Conservation (phyloP, 2,329 filamentous ascomycete species). For the Claviceps pazoutovae region DNA sequence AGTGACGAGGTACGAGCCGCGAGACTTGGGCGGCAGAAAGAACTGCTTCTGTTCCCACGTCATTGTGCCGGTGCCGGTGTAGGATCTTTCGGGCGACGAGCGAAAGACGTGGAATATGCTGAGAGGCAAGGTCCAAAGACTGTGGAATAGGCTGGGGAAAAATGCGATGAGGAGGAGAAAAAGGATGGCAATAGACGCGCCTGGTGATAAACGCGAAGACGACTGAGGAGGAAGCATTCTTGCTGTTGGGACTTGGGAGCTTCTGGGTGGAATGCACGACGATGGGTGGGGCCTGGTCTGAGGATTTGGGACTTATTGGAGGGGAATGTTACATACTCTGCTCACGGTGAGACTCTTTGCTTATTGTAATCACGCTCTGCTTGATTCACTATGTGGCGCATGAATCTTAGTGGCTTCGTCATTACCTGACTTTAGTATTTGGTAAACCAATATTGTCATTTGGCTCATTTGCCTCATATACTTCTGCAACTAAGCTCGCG, state of each 20-base stretch:
- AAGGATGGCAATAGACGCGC: slow-evolving; percentile 31
- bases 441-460: too few relatives aligned
- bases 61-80: slow-evolving; percentile 29
- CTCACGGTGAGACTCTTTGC: too few relatives aligned
- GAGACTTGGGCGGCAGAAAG: slow-evolving; percentile 58
- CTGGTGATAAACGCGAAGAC: slow-evolving; percentile 18
- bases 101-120: slow-evolving; percentile 22
- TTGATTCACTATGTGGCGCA: not conserved
- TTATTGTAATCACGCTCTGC: not conserved
- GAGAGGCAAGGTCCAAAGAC: slow-evolving; percentile 35
- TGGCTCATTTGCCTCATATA: too few relatives aligned
- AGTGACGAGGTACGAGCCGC: slow-evolving; percentile 84
- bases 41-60: slow-evolving; percentile 81
- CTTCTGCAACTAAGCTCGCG: too few relatives aligned
- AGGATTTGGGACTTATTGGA: not conserved
- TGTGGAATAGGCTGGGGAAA: slow-evolving; percentile 40
- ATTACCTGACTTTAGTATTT: too few relatives aligned
- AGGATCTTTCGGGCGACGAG: slow-evolving; percentile 13
- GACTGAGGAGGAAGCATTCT: slow-evolving; percentile 3
- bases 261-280: slow-evolving; percentile 2
- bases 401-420: not conserved
- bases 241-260: not conserved
- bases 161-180: slow-evolving; percentile 35
- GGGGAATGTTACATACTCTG: not conserved
- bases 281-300: slow-evolving; percentile 2